Base-by-base conservation (phyloP, 2,329 filamentous ascomycete species). In the Chaetomium sp. region DNA sequence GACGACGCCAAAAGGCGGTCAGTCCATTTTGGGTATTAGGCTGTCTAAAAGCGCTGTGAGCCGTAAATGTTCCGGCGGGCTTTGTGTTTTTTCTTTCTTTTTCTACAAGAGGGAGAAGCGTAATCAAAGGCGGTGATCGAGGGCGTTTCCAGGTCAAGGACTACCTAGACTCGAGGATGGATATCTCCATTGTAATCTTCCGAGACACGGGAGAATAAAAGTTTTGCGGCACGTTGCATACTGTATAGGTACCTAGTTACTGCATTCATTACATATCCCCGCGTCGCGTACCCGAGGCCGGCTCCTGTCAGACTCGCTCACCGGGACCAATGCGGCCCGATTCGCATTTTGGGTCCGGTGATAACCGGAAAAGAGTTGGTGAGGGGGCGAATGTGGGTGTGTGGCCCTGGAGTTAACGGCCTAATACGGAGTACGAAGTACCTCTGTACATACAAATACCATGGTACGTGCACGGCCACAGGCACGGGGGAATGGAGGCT, bases 351-450 rank as follows among this genome's bases (percentile, higher is more conserved):
- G 45, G 45, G 47, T 7, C 47, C 47, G 61, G 54, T 19, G 47
- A 60, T 60, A 64, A 50, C 49, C 38, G 27, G 61, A 29, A 47
- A 27, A 31, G 29, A 54, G 45, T 16, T 4, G 6, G 16, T n/a
- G 13, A 59, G 27, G 12, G 42, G 13, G 27, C 16, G 27, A 50
- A 6, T 10, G 50, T 10, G 42, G 6, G 10, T 35, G 33, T 12
- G 33, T 35, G 33, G 33, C 10, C 31, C 59, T 56, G 64, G 66
- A 63, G 58, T 68, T 69, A 68, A 65, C 64, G 45, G 64, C 27
- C 49, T n/a, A n/a, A n/a, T n/a, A n/a, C n/a, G n/a, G n/a, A n/a
- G n/a, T n/a, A n/a, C n/a, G n/a, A n/a, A n/a, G n/a, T n/a, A n/a
- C n/a, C n/a, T n/a, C n/a, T n/a, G n/a, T n/a, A 35, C 33, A 35